Percentiles rank a stretch among this genome's conserved stretches.
phyloP scores from a whole-genome alignment of 75 land plant species.

The Pinus albicaulis region DNA sequence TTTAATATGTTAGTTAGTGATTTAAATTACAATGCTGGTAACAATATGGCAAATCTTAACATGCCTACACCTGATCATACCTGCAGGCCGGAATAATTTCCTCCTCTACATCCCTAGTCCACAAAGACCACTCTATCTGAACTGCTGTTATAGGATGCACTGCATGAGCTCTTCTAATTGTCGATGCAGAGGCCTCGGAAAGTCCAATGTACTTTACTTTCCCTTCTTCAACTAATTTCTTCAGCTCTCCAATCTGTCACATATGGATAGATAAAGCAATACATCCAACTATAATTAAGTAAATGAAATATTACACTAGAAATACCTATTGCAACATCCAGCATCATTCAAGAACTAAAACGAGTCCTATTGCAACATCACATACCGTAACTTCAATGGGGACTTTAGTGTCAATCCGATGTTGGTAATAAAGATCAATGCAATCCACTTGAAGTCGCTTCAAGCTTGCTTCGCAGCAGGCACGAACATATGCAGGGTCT shows the following conservation, averaged over 20 bases:
- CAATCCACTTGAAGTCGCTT: too few species aligned
- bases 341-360: too few species aligned
- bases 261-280: too few species aligned
- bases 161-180: conserved; percentile 63
- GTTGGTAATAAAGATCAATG: too few species aligned
- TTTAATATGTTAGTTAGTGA: not conserved
- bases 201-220: conserved; percentile 69
- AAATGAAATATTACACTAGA: too few species aligned
- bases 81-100: conserved; percentile 6
- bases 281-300: too few species aligned
- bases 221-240: conserved; percentile 73
- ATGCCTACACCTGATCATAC: not conserved
- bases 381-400: too few species aligned
- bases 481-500: too few species aligned
- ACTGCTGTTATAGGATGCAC: conserved; percentile 58
- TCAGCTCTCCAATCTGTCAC: conserved; percentile 1
- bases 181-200: conserved; percentile 68
- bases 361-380: too few species aligned
- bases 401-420: too few species aligned
- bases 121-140: conserved; percentile 66
- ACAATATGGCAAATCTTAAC: not conserved
- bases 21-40: not conserved
- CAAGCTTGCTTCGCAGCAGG: too few species aligned
- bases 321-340: too few species aligned
- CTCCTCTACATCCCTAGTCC: conserved; percentile 1